A percentile compares a stretch with the other conserved stretches of the same genome.
phyloP scores from a whole-genome alignment of 495 filamentous ascomycete genomes.

The Penicillium malachiteum region DNA sequence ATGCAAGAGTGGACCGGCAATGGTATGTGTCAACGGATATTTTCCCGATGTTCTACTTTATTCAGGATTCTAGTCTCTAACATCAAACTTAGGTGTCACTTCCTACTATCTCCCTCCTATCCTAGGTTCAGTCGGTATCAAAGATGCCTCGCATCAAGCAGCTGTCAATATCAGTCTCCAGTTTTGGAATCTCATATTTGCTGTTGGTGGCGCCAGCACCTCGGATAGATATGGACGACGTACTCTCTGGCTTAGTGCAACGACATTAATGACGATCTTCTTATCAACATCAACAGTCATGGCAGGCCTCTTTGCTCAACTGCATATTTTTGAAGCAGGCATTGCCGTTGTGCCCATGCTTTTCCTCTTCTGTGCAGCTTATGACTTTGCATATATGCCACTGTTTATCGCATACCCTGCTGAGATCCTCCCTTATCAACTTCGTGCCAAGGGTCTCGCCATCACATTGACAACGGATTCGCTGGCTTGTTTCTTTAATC shows the following conservation, averaged over 20 bases:
- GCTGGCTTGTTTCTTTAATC: constrained; percentile 56
- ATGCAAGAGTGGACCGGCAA: constrained; percentile 69
- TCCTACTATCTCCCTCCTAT: constrained; percentile 59
- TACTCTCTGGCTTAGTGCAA: constrained; percentile 55
- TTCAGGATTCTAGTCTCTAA: neutral
- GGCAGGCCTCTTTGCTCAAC: constrained; percentile 51
- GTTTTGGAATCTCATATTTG: constrained; percentile 27
- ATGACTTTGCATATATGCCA: constrained; percentile 61
- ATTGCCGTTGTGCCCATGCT: constrained; percentile 59
- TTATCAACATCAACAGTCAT: constrained; percentile 55
- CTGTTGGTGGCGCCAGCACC: constrained; percentile 50
- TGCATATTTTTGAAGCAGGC: constrained; percentile 43
- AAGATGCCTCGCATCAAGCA: constrained; percentile 45
- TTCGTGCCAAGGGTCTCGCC: constrained; percentile 71
- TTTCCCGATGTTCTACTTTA: neutral
- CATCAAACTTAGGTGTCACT: constrained; percentile 41
- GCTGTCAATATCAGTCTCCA: constrained; percentile 28
- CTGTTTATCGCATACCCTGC: constrained; percentile 63
- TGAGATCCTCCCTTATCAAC: constrained; percentile 66
- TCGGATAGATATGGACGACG: constrained; percentile 59
- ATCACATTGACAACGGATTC: constrained; percentile 59
- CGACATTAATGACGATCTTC: constrained; percentile 55
- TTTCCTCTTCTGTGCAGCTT: constrained; percentile 57
- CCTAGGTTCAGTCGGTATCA: constrained; percentile 56
- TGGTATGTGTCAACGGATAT: constrained; percentile 28